phyloP scores from a whole-genome alignment of 2,329 filamentous ascomycete genomes.

The Fusarium subglutinans region DNA sequence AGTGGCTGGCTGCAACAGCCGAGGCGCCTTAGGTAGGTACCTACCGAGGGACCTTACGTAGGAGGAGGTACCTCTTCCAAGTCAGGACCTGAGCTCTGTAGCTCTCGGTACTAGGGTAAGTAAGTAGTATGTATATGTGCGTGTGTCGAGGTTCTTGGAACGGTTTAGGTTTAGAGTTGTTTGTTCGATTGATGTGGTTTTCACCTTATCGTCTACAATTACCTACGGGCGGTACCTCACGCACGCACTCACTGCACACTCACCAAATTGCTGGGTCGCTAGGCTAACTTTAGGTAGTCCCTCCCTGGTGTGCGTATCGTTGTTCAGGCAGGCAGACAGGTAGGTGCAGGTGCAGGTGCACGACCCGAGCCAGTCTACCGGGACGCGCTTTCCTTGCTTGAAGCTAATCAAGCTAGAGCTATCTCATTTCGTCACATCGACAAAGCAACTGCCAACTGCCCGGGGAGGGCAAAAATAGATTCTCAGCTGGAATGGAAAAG shows the following conservation, averaged over 20 bases:
- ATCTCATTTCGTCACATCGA: background rate
- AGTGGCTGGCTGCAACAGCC: slow-evolving; percentile 27
- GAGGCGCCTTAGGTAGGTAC: background rate
- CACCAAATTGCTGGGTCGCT: background rate
- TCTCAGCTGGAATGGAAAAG: slow-evolving; percentile 5
- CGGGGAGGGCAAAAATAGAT: slow-evolving; percentile 2
- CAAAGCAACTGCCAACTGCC: background rate
- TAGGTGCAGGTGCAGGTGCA: background rate
- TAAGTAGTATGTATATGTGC: background rate
- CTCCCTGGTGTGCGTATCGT: slow-evolving; percentile 6
- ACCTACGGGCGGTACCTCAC: background rate
- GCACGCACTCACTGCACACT: background rate
- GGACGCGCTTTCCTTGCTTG: slow-evolving; percentile 25
- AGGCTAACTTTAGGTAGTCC: background rate
- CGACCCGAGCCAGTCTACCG: slow-evolving; percentile 20
- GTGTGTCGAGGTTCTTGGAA: background rate
- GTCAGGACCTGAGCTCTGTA: background rate
- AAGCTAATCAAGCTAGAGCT: background rate
- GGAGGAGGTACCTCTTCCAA: background rate
- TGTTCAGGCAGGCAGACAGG: background rate
- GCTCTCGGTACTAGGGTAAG: background rate
- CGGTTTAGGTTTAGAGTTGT: background rate
- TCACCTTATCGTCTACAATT: background rate
- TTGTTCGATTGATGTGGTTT: background rate
- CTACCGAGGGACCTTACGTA: background rate